Base-by-base conservation (phyloP, 176 grass and related monocot species). In the Juncus inflexus region DNA sequence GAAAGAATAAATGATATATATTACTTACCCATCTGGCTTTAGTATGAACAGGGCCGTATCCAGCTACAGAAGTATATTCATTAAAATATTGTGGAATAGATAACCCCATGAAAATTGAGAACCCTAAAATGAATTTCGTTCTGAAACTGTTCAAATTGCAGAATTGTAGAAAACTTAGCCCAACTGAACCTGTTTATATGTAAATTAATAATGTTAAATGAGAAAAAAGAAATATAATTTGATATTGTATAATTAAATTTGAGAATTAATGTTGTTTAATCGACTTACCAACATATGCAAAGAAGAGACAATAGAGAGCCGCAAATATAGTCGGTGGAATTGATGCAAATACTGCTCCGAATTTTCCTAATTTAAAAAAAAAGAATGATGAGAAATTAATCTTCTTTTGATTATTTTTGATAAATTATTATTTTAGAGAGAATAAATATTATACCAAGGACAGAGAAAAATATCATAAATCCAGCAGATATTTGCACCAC, bases 401-500 rank as follows among this genome's bases (percentile, higher is more conserved):
- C 7, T 39, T 19, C 6, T 4, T 12, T 16, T 55, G 15, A 9
- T 55, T 6, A 37, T 15, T 12, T 55, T 40, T 28, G 8, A 40
- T 7, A 55, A 5, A 55, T 55, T 55, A 15, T 70, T 2, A 7
- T 45, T 52, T 1, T 58, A 15, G 9, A 77, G 40, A 28, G 63
- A 66, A 11, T 53, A n/a, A 58, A 15, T 35, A 12, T 3, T 42
- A 60, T 91, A 97, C 94, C 94, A 14, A 97, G 88, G 41, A 97
- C 42, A 40, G 94, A 83, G 42, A 97, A 97, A 82, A 97, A 97
- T 68, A 97, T 89, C 94, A 97, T 97, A 72, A 92, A 97, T 0
- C 94, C 94, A 9, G 94, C 88, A 78, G 94, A 91, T 76, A 97
- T 92, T 61, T 97, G 94, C 41, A 97, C 94, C 37, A 97, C 94